Evolutionary conservation across 2,329 filamentous ascomycete species (phyloP).

Genomic region (Fusarium lateritium): DNA sequence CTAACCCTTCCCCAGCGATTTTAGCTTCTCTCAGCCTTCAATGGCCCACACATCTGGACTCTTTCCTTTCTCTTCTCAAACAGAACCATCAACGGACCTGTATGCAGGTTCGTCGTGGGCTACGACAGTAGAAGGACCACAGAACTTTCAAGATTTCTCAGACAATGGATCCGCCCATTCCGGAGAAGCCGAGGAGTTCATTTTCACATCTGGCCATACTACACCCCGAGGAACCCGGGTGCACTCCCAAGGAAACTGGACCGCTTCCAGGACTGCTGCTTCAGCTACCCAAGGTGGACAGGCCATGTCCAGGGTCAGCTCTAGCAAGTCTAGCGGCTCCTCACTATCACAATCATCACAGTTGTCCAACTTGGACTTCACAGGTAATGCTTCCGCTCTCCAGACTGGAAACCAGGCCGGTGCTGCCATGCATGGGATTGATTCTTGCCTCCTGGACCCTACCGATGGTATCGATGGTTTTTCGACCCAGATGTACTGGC

Average conservation of each 20-base stretch:
- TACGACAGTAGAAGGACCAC: conserved; percentile 70
- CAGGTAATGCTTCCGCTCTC: conserved; percentile 65
- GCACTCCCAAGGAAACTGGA: conserved; percentile 63
- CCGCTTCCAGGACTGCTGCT: conserved; percentile 55
- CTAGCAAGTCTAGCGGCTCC: conserved; percentile 59
- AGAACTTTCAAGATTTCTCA: conserved; percentile 70
- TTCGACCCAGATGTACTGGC: conserved; percentile 66
- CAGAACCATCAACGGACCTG: conserved; percentile 71
- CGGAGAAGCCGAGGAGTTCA: conserved; percentile 69
- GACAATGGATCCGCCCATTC: conserved; percentile 65
- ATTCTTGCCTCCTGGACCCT: conserved; percentile 67
- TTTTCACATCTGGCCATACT: conserved; percentile 68
- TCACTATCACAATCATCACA: conserved; percentile 66
- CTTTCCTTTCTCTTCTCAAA: conserved; percentile 72
- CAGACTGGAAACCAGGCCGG: conserved; percentile 57
- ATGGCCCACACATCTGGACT: conserved; percentile 66
- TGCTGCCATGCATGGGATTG: conserved; percentile 62
- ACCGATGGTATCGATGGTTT: conserved; percentile 62
- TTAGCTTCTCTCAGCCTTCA: conserved; percentile 68
- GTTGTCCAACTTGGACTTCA: conserved; percentile 67
- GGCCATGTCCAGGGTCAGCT: conserved; percentile 58
- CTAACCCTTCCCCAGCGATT: conserved; percentile 70
- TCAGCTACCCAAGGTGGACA: conserved; percentile 53
- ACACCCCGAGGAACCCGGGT: conserved; percentile 66
- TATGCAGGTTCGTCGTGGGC: conserved; percentile 70